Base-by-base conservation (phyloP, 208 protist species). In the Acanthamoeba castellanii region DNA sequence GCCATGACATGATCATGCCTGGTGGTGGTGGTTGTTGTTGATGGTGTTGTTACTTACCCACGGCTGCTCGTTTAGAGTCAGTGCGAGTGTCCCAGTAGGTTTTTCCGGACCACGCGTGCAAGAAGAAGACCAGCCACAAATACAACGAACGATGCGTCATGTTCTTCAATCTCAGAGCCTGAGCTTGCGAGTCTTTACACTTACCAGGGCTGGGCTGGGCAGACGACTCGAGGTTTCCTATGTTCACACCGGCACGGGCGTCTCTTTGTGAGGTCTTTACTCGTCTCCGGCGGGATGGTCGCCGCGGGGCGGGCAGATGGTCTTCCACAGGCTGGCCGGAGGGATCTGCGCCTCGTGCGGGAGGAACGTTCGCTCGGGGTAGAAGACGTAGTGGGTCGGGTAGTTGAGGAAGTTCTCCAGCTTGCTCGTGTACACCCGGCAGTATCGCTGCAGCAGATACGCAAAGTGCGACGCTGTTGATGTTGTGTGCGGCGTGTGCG, bases 381-480 rank as follows among this genome's bases (percentile, higher is more conserved):
- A 92, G 61, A 70, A 92, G 22, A 70, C 64, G 37, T 92, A 92
- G 42, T 68, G 61, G n/a, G 64, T 92, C 42, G 87, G 87, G 64
- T 92, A 92, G 55, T 92, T 76, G 42, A 92, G 87, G 87, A 92
- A 92, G 87, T 92, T 92, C 64, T 92, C 61, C 32, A 92, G 55
- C 87, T 92, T 92, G 87, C 61, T 78, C 22, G 87, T 92, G 45
- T 92, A 92, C 22, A 92, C 64, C 27, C 64, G 55, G 37, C 61
- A 70, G 45, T 92, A 92, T 47, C 87, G 52, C 87, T 92, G 87
- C 30, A 92, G 61, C 52, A 78, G 87, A 25, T 78, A 92, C 37
- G 87, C 87, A 55, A 92, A 92, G 34, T 78, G 64, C 87, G 87
- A 78, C 4, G 87, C 87, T 92, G 64, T 57, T 25, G n/a, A 22